These are phyloP conservation scores for Basipetospora chlamydospora DNA, from an alignment of 2,329 filamentous ascomycete genomes.

Conservation along the genomic window DNA sequence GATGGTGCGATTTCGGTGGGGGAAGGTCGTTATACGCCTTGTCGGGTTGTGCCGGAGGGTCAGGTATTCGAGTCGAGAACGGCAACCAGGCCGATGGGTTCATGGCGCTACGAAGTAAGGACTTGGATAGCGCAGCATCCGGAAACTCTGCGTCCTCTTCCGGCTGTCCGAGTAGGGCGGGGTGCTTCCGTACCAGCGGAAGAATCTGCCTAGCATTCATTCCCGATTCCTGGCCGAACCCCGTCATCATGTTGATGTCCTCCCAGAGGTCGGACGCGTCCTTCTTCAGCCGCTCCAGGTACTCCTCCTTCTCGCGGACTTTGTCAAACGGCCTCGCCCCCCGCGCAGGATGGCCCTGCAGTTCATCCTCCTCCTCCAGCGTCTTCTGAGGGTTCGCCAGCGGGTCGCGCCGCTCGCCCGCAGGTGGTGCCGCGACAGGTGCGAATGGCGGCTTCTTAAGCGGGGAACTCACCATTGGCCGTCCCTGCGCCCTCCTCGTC, in stretches of 20 bases:
- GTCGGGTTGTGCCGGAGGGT: conserved; percentile 13
- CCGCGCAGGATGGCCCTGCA: conserved; percentile 22
- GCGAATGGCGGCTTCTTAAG: conserved; percentile 28
- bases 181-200: conserved; percentile 14
- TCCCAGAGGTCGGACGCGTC: conserved; percentile 42
- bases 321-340: conserved; percentile 25
- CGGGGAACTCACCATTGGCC: conserved; percentile 37
- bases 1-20: conserved; percentile 46
- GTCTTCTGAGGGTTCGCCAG: conserved; percentile 4
- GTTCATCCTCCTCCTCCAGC: background rate
- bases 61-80: conserved; percentile 24
- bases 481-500: conserved; percentile 27
- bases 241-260: conserved; percentile 36
- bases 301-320: conserved; percentile 32
- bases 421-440: conserved; percentile 4
- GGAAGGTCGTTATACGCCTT: conserved; percentile 19
- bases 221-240: conserved; percentile 1
- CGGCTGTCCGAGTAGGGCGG: conserved; percentile 20
- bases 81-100: conserved; percentile 38
- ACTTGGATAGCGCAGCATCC: conserved; percentile 16
- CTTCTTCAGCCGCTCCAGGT: conserved; percentile 36
- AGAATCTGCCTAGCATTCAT: conserved; percentile 3
- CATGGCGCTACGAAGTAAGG: conserved; percentile 32
- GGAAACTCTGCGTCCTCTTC: conserved; percentile 8
- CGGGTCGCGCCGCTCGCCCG: conserved; percentile 3